Base-by-base conservation (phyloP, 345 rosid genomes). In the Brassica nigra region DNA sequence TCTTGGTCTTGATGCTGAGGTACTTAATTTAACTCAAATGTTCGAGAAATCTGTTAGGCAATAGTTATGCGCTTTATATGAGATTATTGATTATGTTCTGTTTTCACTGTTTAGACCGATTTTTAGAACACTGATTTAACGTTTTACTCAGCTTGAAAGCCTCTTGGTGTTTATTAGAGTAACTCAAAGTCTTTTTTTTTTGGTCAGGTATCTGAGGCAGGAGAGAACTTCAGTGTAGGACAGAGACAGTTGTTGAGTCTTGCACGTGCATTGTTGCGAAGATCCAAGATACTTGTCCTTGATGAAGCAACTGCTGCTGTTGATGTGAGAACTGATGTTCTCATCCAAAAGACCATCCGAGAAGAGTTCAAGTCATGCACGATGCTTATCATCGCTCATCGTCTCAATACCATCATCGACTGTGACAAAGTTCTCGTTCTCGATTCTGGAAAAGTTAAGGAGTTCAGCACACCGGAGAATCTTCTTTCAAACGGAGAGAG, bases 231-330 rank as follows among this genome's bases (percentile, higher is more conserved):
- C 93, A 92, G 97, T 58, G 89, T 92, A 18, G 98, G 97, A 59
- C 98, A 94, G 75, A 89, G 98, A 77, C 98, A 94, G 75, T 90
- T 94, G 42, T 85, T 90, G 64, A 92, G 98, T 82, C 87, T 94
- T 16, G 91, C 91, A 4, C 86, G 98, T 78, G 95, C 86, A 18
- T 83, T 92, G 12, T 83, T 93, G 47, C 89, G 91, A 83, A 87
- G 84, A 79, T 84, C 88, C 61, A 90, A 86, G 80, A 87, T 93
- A 37, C 78, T 91, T 57, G 97, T 93, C 16, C 83, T 93, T 49
- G 95, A 91, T 67, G 97, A 93, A 76, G 97, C 98, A 65, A 91
- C 98, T 14, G 97, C 98, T 55, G 92, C 98, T 28, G 88, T 93
- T 61, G 98, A 93, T 54, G 89, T 93, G 49, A 93, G 89, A 52